Conservation (phyloP, 768 basidiomycete species). For the Lentinula sp. region DNA sequence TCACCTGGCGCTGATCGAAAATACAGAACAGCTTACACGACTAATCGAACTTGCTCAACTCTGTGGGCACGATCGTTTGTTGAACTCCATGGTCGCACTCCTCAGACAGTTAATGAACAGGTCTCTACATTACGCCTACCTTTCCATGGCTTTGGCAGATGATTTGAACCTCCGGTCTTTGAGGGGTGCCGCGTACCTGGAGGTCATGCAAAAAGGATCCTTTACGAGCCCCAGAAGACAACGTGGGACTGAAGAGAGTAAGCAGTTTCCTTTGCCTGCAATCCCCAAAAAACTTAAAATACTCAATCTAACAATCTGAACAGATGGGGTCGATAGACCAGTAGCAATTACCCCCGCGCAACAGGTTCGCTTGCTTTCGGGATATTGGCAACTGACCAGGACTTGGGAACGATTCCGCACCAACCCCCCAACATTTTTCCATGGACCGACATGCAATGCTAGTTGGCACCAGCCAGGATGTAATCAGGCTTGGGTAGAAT, state of each 20-base stretch:
- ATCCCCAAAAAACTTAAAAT: not conserved
- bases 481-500: constrained; percentile 68
- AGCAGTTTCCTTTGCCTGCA: not conserved
- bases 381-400: constrained; percentile 61
- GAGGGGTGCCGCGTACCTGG: constrained; percentile 62
- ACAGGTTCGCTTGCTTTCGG: constrained; percentile 59
- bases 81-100: constrained; percentile 52
- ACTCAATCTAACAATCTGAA: not conserved
- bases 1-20: constrained; percentile 18
- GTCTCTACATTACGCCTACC: constrained; percentile 62
- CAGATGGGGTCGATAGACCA: constrained; percentile 16
- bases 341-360: constrained; percentile 48
- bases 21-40: constrained; percentile 46
- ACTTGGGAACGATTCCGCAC: constrained; percentile 61
- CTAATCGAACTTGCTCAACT: constrained; percentile 62
- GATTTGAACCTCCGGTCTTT: constrained; percentile 57
- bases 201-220: constrained; percentile 55
- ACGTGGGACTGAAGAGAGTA: not conserved
- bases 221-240: not conserved
- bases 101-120: constrained; percentile 56
- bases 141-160: constrained; percentile 69
- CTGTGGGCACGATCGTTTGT: constrained; percentile 55
- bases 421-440: constrained; percentile 56
- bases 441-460: constrained; percentile 54
- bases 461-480: constrained; percentile 73